Evolutionary conservation across 164 flowering plant genomes (phyloP).

Genomic region (Vitis riparia): DNA sequence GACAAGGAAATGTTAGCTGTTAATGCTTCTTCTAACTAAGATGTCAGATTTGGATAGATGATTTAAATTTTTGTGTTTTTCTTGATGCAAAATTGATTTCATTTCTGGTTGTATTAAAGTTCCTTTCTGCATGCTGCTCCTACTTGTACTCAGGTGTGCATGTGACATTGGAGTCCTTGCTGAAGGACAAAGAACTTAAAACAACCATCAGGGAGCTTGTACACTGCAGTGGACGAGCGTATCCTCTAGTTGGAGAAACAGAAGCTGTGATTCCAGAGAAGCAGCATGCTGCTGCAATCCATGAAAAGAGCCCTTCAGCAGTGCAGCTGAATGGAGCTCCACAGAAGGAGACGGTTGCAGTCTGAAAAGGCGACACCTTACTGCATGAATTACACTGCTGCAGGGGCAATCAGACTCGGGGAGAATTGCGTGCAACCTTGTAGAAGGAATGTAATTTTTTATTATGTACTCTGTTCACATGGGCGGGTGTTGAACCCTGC

Average conservation of each 20-base stretch:
- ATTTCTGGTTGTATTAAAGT: conserved; percentile 42
- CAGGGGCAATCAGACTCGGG: not conserved
- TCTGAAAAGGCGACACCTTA: conserved; percentile 1
- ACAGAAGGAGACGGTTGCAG: conserved; percentile 13
- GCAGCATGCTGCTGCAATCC: conserved; percentile 17
- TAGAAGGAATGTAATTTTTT: too few species aligned
- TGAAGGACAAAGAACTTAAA: conserved; percentile 62
- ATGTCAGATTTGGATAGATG: not conserved
- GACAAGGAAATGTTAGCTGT: not conserved
- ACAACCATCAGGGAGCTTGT: conserved; percentile 57
- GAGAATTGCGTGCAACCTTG: too few species aligned
- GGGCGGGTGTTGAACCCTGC: too few species aligned
- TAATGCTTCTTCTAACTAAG: not conserved
- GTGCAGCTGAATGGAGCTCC: conserved; percentile 21
- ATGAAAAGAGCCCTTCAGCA: conserved; percentile 18
- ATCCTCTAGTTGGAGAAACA: conserved; percentile 34
- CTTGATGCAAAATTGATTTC: not conserved
- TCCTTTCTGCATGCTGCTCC: too few species aligned
- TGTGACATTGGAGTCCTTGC: conserved; percentile 74
- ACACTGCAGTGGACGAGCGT: conserved; percentile 68
- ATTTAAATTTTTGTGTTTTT: too few species aligned
- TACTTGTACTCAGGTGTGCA: conserved; percentile 60
- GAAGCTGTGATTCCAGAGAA: conserved; percentile 17
- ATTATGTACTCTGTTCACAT: too few species aligned
- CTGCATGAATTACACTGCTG: not conserved